Conservation (phyloP, 1,139 yeast genomes). For the Torulaspora pretoriensis region DNA sequence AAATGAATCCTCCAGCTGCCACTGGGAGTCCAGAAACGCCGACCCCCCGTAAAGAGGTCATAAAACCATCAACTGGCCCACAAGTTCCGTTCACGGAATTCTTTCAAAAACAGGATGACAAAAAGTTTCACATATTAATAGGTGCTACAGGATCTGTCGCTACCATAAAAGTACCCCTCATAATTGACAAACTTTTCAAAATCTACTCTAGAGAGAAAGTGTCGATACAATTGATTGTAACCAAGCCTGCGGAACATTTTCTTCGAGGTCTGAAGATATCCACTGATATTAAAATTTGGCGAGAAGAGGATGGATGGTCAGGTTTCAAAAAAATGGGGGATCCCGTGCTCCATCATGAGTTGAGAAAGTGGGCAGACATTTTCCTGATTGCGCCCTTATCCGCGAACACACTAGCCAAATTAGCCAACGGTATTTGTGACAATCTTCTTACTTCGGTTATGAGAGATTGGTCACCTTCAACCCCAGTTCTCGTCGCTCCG, state of each 20-base stretch:
- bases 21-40: constrained; percentile 15
- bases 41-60: constrained; percentile 37
- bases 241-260: constrained; percentile 80
- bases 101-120: constrained; percentile 67
- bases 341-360: constrained; percentile 76
- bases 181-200: constrained; percentile 76
- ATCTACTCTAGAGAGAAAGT: constrained; percentile 66
- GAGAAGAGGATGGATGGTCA: constrained; percentile 91
- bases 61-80: constrained; percentile 56
- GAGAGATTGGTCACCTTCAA: constrained; percentile 88
- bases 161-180: constrained; percentile 83
- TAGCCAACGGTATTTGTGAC: constrained; percentile 85
- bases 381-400: constrained; percentile 83
- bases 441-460: constrained; percentile 81
- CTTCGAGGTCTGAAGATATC: constrained; percentile 74
- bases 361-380: constrained; percentile 94
- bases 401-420: constrained; percentile 87
- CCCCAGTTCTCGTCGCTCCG: constrained; percentile 85
- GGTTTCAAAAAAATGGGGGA: constrained; percentile 51
- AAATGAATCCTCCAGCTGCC: constrained; percentile 1
- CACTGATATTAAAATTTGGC: constrained; percentile 82
- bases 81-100: constrained; percentile 72
- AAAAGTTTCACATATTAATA: constrained; percentile 76
- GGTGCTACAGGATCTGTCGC: constrained; percentile 98
- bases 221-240: constrained; percentile 80